These are phyloP conservation scores for Citrullus amarus DNA, from an alignment of 306 rosid species.

Conservation along the genomic window DNA sequence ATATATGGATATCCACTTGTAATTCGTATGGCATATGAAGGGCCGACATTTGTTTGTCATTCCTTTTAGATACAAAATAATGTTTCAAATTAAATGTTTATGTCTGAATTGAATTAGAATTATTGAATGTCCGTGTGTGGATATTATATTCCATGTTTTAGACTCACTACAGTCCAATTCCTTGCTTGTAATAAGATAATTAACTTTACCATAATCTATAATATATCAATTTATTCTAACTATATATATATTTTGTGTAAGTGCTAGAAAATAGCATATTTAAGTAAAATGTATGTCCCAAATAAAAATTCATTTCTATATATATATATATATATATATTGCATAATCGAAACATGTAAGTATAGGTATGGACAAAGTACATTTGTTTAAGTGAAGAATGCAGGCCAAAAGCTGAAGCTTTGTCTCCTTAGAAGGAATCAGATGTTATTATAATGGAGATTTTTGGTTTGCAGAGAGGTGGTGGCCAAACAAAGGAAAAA, in stretches of 20 bases:
- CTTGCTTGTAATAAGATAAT: neutral
- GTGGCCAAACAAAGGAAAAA: neutral
- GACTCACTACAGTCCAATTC: neutral
- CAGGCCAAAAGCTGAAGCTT: neutral
- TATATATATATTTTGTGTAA: too few species aligned
- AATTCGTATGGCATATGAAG: neutral
- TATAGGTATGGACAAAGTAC: neutral
- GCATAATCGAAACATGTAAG: neutral
- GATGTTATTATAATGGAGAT: neutral
- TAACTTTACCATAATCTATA: neutral
- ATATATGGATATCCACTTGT: neutral
- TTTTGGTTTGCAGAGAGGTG: neutral
- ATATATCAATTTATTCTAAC: neutral
- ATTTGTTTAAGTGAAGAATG: neutral
- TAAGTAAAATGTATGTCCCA: too few species aligned
- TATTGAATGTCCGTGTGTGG: neutral
- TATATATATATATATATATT: neutral
- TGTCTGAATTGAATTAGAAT: neutral
- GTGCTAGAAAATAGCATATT: too few species aligned
- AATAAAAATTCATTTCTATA: neutral
- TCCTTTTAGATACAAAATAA: neutral
- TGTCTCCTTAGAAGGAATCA: neutral
- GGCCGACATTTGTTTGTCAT: neutral
- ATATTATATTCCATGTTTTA: neutral
- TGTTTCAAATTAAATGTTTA: neutral